A percentile compares a stretch with the other conserved stretches of the same genome.
Conservation (phyloP, 106 monocot genomes). For the Dioscorea alata region DNA sequence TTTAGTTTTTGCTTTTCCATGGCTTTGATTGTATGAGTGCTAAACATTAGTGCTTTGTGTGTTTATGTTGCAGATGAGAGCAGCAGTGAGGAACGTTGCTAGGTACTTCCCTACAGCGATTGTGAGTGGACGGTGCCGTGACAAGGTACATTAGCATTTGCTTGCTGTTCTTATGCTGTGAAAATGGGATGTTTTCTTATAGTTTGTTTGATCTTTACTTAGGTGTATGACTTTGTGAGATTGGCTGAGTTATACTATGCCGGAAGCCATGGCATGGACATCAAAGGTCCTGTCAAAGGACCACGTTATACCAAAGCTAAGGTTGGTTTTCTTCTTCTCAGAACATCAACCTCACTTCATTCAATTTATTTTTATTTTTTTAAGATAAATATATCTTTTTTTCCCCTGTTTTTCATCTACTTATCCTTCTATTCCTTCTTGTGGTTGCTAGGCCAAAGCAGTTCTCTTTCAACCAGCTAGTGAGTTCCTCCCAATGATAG, state of each 20-base stretch:
- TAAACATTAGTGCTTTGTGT: not conserved
- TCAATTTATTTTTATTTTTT: too few relatives aligned
- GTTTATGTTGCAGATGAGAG: slow-evolving; percentile 53
- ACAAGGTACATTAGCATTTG: slow-evolving; percentile 57
- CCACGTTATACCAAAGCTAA: slow-evolving; percentile 31
- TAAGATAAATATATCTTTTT: too few relatives aligned
- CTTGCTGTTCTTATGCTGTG: not conserved
- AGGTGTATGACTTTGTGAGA: slow-evolving; percentile 70
- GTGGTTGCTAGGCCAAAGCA: slow-evolving; percentile 30
- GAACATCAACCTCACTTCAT: too few relatives aligned
- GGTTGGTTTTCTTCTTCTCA: slow-evolving; percentile 16
- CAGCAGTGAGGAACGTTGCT: slow-evolving; percentile 50
- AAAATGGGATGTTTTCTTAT: not conserved
- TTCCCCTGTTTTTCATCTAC: not conserved
- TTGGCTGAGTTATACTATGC: slow-evolving; percentile 75
- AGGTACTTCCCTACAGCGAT: slow-evolving; percentile 74
- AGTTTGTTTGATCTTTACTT: not conserved
- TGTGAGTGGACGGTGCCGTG: slow-evolving; percentile 65
- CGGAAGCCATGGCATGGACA: slow-evolving; percentile 96
- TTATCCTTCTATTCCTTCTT: not conserved
- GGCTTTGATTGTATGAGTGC: not conserved
- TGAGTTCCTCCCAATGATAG: slow-evolving; percentile 69
- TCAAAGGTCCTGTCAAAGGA: slow-evolving; percentile 40
- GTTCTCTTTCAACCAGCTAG: slow-evolving; percentile 69
- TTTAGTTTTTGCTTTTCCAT: not conserved